Base-by-base conservation (phyloP, 805 yeast species). In the Candida nemodendra region DNA sequence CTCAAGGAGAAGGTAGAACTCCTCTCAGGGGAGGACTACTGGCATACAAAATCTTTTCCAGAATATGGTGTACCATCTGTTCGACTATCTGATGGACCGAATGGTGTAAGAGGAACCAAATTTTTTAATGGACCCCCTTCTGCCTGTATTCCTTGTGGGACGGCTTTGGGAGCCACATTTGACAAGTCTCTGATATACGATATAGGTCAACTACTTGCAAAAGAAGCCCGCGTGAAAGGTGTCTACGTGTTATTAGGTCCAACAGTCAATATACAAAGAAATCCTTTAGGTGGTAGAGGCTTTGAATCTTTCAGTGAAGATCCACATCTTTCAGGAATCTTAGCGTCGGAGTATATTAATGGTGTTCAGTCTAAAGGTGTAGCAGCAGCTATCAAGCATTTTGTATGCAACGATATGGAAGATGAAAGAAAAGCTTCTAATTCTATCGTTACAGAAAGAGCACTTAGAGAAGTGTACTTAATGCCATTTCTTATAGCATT, bases 301-400 rank as follows among this genome's bases (percentile, higher is more conserved):
- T 79, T 78, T 49, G 84, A 79, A 56, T 66, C 77, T 24, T 78
- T 72, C 59, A 64, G 76, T 19, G 84, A 79, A 57, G 84, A 79
- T 52, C 84, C 84, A 3, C 59, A 65, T 16, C 18, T 34, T 11
- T 34, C 38, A 11, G 38, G 38, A 18, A 52, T 51, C 34, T 57
- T 64, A 26, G 66, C 72, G 21, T 54, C 68, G 9, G 39, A 51
- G 7, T 56, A 68, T 31, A 51, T 66, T 29, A 52, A 59, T 33
- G 74, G 74, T 17, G 64, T 69, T 44, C 72, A 69, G 39, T 45
- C 45, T 30, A 55, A 57, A 29, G 54, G 61, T 27, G 61, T 69
- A n/a, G 57, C 60, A 32, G 70, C 72, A 5, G 62, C 70, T 36
- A 52, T 68, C 39, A 69, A 69, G 52, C 73, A 69, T 47, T 67